Evolutionary conservation across 2,329 filamentous ascomycete species (phyloP).

Genomic region (Xylariaceae sp.): DNA sequence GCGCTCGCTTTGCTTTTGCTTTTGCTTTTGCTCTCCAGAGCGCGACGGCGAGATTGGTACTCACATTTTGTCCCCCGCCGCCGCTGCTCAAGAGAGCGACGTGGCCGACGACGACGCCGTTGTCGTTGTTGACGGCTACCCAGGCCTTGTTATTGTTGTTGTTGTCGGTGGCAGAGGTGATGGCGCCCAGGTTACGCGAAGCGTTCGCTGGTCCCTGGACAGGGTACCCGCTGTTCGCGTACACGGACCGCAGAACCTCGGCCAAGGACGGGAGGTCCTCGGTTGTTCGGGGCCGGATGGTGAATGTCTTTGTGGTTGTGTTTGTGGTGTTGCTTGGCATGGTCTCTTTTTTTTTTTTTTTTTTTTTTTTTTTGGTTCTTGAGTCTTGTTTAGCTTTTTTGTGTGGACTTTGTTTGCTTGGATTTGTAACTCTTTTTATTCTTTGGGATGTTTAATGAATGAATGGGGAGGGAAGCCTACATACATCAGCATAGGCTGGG

Average conservation of each 20-base stretch:
- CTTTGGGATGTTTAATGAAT: background rate
- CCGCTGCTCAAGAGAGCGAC: slow-evolving; percentile 13
- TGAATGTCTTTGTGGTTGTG: slow-evolving; percentile 19
- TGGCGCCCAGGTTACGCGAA: slow-evolving; percentile 6
- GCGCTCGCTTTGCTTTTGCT: background rate
- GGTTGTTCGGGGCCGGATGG: slow-evolving; percentile 16
- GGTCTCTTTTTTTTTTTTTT: background rate
- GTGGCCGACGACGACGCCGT: slow-evolving; percentile 12
- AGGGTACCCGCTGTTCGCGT: slow-evolving; percentile 18
- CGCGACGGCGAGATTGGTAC: slow-evolving; percentile 6
- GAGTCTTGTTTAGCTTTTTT: background rate
- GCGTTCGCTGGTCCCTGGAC: slow-evolving; percentile 15
- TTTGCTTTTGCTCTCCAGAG: slow-evolving; percentile 12
- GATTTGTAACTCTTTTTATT: too few species aligned
- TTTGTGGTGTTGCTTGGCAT: background rate
- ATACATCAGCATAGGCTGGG: too few species aligned
- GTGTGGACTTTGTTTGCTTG: too few species aligned
- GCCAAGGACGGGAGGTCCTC: slow-evolving; percentile 14
- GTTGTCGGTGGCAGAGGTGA: too few species aligned
- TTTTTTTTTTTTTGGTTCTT: background rate
- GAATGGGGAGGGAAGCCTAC: too few species aligned
- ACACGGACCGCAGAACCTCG: slow-evolving; percentile 14
- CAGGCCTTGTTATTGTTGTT: slow-evolving; percentile 16
- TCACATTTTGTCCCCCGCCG: too few species aligned
- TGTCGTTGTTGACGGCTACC: slow-evolving; percentile 11